Percentiles rank a stretch among this genome's conserved stretches.
These are phyloP conservation scores for Byssoonygena ceratinophila DNA, from an alignment of 2,329 filamentous ascomycete species.

Conservation along the genomic window DNA sequence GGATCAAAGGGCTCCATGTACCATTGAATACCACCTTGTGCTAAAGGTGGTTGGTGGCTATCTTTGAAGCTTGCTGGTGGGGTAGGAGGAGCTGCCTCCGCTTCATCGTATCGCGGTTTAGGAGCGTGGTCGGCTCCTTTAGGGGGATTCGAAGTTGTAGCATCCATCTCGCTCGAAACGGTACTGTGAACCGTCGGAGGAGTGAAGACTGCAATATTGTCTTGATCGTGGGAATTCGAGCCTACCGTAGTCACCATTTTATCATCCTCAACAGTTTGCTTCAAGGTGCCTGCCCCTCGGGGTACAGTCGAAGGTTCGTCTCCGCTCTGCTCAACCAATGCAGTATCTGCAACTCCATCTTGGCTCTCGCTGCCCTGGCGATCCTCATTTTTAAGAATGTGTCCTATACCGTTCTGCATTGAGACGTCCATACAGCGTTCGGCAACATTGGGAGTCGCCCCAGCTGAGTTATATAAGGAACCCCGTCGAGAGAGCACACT, in stretches of 20 bases:
- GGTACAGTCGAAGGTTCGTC: background rate
- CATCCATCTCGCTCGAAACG: slow-evolving; percentile 4
- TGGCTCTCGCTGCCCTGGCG: background rate
- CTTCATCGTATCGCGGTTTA: slow-evolving; percentile 37
- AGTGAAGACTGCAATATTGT: background rate
- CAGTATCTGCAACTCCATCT: background rate
- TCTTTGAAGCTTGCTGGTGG: slow-evolving; percentile 32
- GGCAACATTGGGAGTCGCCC: background rate
- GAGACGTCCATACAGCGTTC: background rate
- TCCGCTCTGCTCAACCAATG: background rate
- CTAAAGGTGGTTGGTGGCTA: slow-evolving; percentile 42
- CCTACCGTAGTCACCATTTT: background rate
- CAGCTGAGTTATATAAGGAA: slow-evolving; percentile 6
- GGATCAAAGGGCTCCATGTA: slow-evolving; percentile 75
- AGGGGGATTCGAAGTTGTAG: slow-evolving; percentile 8
- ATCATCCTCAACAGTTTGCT: background rate
- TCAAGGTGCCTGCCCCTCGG: background rate
- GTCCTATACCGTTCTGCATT: background rate
- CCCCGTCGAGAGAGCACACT: slow-evolving; percentile 48
- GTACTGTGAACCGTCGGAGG: slow-evolving; percentile 1
- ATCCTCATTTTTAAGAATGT: background rate
- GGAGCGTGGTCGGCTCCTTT: slow-evolving; percentile 22
- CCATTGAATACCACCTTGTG: slow-evolving; percentile 74
- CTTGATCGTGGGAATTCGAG: background rate
- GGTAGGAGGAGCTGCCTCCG: slow-evolving; percentile 31